These are phyloP conservation scores for Alloteropsis angusta DNA, from an alignment of 202 grass and related monocot species.

Conservation along the genomic window DNA sequence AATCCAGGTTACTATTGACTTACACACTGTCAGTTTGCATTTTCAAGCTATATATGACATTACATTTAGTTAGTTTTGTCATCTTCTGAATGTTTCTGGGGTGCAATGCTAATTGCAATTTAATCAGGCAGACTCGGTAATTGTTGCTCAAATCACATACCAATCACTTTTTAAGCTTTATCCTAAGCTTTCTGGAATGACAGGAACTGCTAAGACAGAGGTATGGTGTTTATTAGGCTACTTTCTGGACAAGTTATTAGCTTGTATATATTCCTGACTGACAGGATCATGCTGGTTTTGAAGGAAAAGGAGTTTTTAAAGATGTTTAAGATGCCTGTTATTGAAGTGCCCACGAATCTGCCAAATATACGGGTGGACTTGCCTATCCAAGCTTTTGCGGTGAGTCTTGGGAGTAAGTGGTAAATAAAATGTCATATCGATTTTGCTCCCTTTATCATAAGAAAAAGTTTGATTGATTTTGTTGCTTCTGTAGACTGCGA, in stretches of 20 bases:
- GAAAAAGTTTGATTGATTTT: constrained; percentile 5
- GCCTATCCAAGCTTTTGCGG: constrained; percentile 98
- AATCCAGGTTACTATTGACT: constrained; percentile 58
- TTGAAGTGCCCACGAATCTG: constrained; percentile 94
- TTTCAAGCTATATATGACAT: neutral
- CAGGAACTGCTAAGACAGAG: constrained; percentile 97
- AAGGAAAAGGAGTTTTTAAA: constrained; percentile 96
- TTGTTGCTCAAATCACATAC: constrained; percentile 99
- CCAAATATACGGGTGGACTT: constrained; percentile 84
- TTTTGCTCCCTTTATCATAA: neutral
- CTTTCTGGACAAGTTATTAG: constrained; percentile 7
- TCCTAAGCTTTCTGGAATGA: constrained; percentile 99
- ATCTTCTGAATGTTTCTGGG: constrained; percentile 24
- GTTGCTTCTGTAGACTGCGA: constrained; percentile 60
- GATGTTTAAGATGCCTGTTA: constrained; percentile 98
- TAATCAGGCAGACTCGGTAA: constrained; percentile 85
- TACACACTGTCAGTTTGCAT: constrained; percentile 3
- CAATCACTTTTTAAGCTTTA: constrained; percentile 97
- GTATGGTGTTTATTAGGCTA: constrained; percentile 35
- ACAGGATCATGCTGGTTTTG: constrained; percentile 22
- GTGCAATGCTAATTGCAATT: constrained; percentile 32
- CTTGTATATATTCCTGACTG: neutral
- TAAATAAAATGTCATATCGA: neutral
- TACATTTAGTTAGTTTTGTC: neutral
- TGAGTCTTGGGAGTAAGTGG: constrained; percentile 28